These are phyloP conservation scores for Xylaria multiplex DNA, from an alignment of 2,329 filamentous ascomycete species.

Conservation along the genomic window DNA sequence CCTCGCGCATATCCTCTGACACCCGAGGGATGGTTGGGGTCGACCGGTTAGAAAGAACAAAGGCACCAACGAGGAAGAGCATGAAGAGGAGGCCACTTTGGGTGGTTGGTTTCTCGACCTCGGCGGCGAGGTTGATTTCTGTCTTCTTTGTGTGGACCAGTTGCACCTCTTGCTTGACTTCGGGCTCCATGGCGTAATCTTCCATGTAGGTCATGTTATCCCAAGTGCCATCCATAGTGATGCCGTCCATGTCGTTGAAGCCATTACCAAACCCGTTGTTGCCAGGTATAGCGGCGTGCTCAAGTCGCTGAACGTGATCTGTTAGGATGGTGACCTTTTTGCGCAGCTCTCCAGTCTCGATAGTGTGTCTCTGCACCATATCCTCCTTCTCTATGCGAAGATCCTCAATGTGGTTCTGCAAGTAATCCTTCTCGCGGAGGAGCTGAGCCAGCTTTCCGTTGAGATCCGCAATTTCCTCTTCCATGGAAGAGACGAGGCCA, in stretches of 20 bases:
- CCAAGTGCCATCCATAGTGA: constrained; percentile 85
- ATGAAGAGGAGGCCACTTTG: constrained; percentile 89
- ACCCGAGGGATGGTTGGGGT: constrained; percentile 77
- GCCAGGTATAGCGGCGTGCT: constrained; percentile 68
- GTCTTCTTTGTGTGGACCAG: constrained; percentile 65
- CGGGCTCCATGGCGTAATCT: constrained; percentile 72
- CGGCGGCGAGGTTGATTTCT: constrained; percentile 57
- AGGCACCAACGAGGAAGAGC: constrained; percentile 95
- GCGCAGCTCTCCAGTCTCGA: constrained; percentile 89
- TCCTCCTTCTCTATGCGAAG: constrained; percentile 90
- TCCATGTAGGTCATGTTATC: constrained; percentile 82
- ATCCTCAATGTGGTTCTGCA: constrained; percentile 78
- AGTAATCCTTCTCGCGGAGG: constrained; percentile 77
- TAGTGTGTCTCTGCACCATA: constrained; percentile 85
- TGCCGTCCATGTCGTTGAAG: constrained; percentile 81
- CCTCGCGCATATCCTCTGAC: constrained; percentile 81
- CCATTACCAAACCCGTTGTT: constrained; percentile 73
- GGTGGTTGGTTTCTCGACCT: constrained; percentile 72
- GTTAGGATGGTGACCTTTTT: constrained; percentile 90
- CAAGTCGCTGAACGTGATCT: constrained; percentile 76
- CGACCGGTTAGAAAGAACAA: constrained; percentile 87
- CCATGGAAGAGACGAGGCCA: constrained; percentile 77
- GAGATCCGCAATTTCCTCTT: constrained; percentile 78
- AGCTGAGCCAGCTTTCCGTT: constrained; percentile 76
- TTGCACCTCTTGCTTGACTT: constrained; percentile 69